These are phyloP conservation scores for Tetragonia tetragonoides DNA, from an alignment of 148 eudicot genomes.

Conservation along the genomic window DNA sequence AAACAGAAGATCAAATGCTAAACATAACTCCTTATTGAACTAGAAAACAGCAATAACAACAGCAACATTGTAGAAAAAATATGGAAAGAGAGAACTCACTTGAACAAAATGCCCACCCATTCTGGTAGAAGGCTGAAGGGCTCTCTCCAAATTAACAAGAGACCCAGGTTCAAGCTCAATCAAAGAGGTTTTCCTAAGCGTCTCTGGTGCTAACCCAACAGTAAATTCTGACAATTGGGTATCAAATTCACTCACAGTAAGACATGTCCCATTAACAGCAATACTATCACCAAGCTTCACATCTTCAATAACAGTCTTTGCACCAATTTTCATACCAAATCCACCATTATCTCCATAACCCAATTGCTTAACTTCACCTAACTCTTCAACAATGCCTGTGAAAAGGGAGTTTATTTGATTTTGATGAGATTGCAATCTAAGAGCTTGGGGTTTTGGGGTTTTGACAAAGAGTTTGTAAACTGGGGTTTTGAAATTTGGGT, in stretches of 20 bases:
- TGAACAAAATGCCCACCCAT: constrained; percentile 99
- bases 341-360: constrained; percentile 54
- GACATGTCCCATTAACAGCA: constrained; percentile 85
- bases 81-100: constrained; percentile 9
- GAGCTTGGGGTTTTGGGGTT: constrained; percentile 29
- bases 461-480: constrained; percentile 32
- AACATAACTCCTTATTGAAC: background rate
- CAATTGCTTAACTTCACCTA: constrained; percentile 65
- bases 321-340: constrained; percentile 59
- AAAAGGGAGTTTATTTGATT: constrained; percentile 49
- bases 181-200: constrained; percentile 75
- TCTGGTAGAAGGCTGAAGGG: constrained; percentile 74
- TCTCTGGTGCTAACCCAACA: constrained; percentile 81
- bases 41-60: background rate
- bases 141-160: constrained; percentile 84
- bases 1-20: background rate
- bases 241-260: constrained; percentile 73
- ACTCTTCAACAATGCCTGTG: constrained; percentile 93
- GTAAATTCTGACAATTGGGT: constrained; percentile 43
- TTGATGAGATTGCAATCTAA: constrained; percentile 14
- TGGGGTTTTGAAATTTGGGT: constrained; percentile 35
- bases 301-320: constrained; percentile 66
- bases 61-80: background rate
- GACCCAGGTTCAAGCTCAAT: constrained; percentile 64
- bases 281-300: constrained; percentile 89